These are phyloP conservation scores for Botrytis elliptica DNA, from an alignment of 2,329 filamentous ascomycete genomes.

Conservation along the genomic window DNA sequence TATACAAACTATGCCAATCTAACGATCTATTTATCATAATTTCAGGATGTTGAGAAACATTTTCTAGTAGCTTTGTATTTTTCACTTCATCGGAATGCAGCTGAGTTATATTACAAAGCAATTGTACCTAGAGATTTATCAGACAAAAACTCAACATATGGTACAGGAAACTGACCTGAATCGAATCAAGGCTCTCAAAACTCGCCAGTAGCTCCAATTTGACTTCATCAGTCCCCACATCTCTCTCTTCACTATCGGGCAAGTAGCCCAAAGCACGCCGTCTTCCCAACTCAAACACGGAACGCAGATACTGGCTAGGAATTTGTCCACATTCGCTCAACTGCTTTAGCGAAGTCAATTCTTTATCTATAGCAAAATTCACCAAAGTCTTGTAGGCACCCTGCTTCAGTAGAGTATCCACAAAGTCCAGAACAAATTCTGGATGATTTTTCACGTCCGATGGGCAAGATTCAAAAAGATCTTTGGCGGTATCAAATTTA, in stretches of 20 bases:
- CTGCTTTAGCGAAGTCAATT: neutral
- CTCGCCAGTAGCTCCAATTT: neutral
- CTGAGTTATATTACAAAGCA: neutral
- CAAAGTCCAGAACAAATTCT: neutral
- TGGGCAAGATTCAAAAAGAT: neutral
- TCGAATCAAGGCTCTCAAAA: neutral
- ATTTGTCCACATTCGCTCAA: neutral
- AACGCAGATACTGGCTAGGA: neutral
- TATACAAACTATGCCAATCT: neutral
- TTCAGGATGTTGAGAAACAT: rapidly evolving
- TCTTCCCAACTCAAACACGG: neutral
- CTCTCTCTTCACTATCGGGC: neutral
- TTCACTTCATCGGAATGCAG: neutral
- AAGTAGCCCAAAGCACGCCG: neutral
- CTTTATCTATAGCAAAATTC: neutral
- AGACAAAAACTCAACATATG: neutral
- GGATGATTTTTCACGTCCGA: neutral
- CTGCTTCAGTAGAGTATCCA: neutral
- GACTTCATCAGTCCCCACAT: neutral
- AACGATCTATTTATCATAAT: neutral
- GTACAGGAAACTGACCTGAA: neutral
- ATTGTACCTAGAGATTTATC: neutral
- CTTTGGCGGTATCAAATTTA: neutral
- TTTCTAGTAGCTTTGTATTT: neutral
- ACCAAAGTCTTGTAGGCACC: neutral